Evolutionary conservation across 2,329 filamentous ascomycete genomes (phyloP).

Genomic region (Nigrospora osmanthi): DNA sequence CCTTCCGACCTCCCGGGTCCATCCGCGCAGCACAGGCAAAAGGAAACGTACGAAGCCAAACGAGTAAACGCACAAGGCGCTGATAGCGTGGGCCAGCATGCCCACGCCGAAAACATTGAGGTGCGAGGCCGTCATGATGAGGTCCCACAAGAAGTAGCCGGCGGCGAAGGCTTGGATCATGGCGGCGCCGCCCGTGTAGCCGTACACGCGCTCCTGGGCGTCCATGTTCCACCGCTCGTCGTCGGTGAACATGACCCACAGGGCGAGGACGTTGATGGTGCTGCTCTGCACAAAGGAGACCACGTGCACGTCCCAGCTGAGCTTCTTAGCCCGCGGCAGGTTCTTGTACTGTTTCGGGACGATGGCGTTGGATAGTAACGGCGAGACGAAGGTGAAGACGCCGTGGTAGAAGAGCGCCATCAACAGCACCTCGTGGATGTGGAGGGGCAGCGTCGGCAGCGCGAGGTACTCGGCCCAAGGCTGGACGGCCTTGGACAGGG

Average conservation of each 20-base stretch:
- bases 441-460: constrained; percentile 61
- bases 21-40: constrained; percentile 2
- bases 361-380: constrained; percentile 52
- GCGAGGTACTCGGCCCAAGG: constrained; percentile 55
- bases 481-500: constrained; percentile 46
- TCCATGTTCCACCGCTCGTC: constrained; percentile 59
- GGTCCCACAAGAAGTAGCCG: constrained; percentile 81
- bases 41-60: constrained; percentile 65
- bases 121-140: constrained; percentile 61
- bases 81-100: constrained; percentile 69
- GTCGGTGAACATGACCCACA: constrained; percentile 66
- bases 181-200: constrained; percentile 64
- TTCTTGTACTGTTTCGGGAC: constrained; percentile 56
- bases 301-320: constrained; percentile 83
- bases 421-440: constrained; percentile 68
- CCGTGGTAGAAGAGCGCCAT: constrained; percentile 62
- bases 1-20: background rate
- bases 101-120: constrained; percentile 68
- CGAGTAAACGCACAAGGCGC: constrained; percentile 65
- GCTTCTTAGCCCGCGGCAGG: constrained; percentile 54
- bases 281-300: constrained; percentile 74
- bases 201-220: constrained; percentile 64
- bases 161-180: constrained; percentile 70
- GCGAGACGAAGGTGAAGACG: constrained; percentile 60
- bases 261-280: constrained; percentile 63